A percentile compares a stretch with the other conserved stretches of the same genome.
Evolutionary conservation across 257 asterid species (phyloP).

Genomic region (Mitragyna speciosa): DNA sequence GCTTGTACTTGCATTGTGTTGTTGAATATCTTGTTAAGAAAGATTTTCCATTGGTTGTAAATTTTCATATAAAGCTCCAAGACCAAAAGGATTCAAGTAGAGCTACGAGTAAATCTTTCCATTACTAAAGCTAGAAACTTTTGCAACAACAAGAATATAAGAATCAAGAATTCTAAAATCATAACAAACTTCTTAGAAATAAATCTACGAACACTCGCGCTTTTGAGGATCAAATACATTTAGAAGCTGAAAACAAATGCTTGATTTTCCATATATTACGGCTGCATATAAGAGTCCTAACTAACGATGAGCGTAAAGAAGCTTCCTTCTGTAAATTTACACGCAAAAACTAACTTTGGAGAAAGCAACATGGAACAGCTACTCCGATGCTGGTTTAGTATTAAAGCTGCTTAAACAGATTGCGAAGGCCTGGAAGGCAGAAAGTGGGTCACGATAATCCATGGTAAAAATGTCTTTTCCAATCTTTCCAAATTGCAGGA

Average conservation of each 20-base stretch:
- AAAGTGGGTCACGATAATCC: slow-evolving; percentile 69
- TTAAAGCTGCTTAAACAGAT: slow-evolving; percentile 73
- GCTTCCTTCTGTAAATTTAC: slow-evolving; percentile 10
- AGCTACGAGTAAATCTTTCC: not conserved
- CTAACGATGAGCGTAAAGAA: not conserved
- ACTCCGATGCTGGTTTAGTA: slow-evolving; percentile 63
- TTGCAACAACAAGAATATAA: not conserved
- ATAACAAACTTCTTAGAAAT: not conserved
- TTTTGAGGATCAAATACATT: not conserved
- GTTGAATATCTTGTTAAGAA: not conserved
- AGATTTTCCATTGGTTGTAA: not conserved
- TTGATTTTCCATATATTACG: slow-evolving; percentile 1
- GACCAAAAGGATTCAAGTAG: not conserved
- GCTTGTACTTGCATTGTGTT: not conserved
- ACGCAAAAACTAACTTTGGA: not conserved
- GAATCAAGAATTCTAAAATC: not conserved
- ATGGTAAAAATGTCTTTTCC: slow-evolving; percentile 72
- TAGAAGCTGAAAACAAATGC: not conserved
- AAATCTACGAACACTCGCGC: not conserved
- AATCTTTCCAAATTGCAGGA: slow-evolving; percentile 65
- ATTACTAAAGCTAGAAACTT: not conserved
- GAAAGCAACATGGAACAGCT: slow-evolving; percentile 19
- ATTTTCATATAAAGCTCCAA: not conserved
- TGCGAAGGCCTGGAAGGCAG: slow-evolving; percentile 74
- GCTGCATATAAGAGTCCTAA: not conserved